phyloP scores from a whole-genome alignment of 2,329 filamentous ascomycete genomes.

The Polychaeton citri region DNA sequence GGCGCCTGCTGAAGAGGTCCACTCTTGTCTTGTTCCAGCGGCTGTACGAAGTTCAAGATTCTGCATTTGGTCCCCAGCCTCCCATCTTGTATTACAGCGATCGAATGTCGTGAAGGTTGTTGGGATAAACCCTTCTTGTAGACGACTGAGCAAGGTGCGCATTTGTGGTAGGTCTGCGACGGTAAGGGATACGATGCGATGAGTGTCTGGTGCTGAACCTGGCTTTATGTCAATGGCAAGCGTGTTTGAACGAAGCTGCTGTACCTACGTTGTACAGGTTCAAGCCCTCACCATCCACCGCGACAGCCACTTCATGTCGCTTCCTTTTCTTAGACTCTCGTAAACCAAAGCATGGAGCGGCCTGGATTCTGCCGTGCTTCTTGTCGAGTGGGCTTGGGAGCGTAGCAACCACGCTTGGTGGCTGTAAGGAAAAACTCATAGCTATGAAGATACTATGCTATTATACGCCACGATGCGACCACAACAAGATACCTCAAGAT shows the following conservation, averaged over 20 bases:
- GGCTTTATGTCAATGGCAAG: no score
- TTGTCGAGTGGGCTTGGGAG: slow-evolving; percentile 30
- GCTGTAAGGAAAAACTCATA: slow-evolving; percentile 12
- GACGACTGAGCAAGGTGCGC: slow-evolving; percentile 45
- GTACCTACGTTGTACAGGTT: slow-evolving; percentile 48
- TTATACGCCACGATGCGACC: no score
- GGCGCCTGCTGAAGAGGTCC: slow-evolving; percentile 11
- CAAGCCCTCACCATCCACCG: slow-evolving; percentile 47
- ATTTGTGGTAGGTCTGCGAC: slow-evolving; percentile 44
- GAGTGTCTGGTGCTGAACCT: slow-evolving; percentile 49
- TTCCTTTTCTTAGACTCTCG: slow-evolving; percentile 46
- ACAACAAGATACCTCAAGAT: no score
- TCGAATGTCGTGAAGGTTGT: slow-evolving; percentile 41
- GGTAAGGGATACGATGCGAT: slow-evolving; percentile 49
- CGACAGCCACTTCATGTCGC: slow-evolving; percentile 47
- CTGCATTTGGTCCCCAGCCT: slow-evolving; percentile 34
- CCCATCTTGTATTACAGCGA: slow-evolving; percentile 36
- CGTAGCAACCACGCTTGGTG: slow-evolving; percentile 28
- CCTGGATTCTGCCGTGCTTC: slow-evolving; percentile 26
- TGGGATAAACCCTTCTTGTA: slow-evolving; percentile 32
- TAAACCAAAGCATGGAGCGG: slow-evolving; percentile 39
- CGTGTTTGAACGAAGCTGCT: no score
- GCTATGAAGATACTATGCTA: no score
- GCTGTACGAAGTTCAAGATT: slow-evolving; percentile 42
- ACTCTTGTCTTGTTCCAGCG: slow-evolving; percentile 22